phyloP scores from a whole-genome alignment of 768 basidiomycete genomes.

The Pulveroboletus sp. region DNA sequence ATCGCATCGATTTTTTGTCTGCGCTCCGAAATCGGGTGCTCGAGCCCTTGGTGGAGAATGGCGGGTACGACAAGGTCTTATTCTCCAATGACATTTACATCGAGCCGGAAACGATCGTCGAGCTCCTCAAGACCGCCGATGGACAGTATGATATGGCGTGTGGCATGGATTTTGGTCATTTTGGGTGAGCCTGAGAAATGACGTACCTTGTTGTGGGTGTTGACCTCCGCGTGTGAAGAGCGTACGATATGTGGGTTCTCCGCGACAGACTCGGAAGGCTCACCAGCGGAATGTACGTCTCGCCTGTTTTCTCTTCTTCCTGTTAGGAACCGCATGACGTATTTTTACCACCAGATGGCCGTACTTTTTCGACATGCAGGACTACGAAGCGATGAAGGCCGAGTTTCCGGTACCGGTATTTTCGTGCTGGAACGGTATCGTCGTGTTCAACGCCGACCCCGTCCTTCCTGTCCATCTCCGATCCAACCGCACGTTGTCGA shows the following conservation, averaged over 20 bases:
- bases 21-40: no score
- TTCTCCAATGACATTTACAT: no score
- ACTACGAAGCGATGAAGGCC: conserved; percentile 31
- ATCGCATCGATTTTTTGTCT: no score
- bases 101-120: no score
- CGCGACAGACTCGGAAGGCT: conserved; percentile 20
- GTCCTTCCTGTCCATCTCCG: conserved; percentile 39
- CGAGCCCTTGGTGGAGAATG: no score
- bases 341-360: conserved; percentile 30
- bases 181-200: no score
- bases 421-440: conserved; percentile 46
- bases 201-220: no score
- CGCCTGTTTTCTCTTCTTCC: neutral
- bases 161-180: no score
- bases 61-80: no score
- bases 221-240: neutral
- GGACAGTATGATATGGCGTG: no score
- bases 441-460: conserved; percentile 38
- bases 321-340: neutral
- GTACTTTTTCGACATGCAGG: conserved; percentile 39
- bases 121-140: no score
- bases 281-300: conserved; percentile 14
- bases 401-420: conserved; percentile 43
- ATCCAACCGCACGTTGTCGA: conserved; percentile 35
- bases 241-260: conserved; percentile 24